Conservation (phyloP, 164 flowering plant species). For the Protea cynaroides region DNA sequence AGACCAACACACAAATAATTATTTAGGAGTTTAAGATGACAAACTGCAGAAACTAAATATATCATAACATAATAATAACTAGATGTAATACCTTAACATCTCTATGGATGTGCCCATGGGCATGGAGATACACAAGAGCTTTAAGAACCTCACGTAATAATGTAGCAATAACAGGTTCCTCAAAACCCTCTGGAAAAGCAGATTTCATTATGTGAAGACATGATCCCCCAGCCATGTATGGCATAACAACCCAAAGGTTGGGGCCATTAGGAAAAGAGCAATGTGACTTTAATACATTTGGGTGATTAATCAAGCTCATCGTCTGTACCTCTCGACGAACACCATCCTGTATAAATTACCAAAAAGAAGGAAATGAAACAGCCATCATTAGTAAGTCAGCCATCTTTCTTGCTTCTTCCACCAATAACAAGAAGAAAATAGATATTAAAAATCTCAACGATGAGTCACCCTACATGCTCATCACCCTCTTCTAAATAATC, state of each 20-base stretch:
- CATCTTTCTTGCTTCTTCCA: neutral
- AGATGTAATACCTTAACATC: constrained; percentile 79
- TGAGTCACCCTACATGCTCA: too few relatives aligned
- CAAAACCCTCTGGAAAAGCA: constrained; percentile 79
- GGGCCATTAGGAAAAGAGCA: constrained; percentile 63
- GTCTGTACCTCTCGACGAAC: constrained; percentile 82
- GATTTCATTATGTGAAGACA: constrained; percentile 92
- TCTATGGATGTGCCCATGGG: constrained; percentile 91
- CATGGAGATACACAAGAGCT: constrained; percentile 93
- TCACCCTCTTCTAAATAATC: too few relatives aligned
- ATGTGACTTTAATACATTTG: constrained; percentile 68
- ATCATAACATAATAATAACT: constrained; percentile 6
- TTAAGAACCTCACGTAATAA: constrained; percentile 68
- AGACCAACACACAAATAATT: neutral
- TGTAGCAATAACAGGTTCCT: constrained; percentile 87
- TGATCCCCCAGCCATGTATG: constrained; percentile 95
- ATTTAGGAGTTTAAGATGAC: neutral
- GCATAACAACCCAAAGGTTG: constrained; percentile 60
- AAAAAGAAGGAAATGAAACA: neutral
- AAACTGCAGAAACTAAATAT: neutral
- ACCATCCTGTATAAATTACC: constrained; percentile 47
- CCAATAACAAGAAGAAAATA: neutral
- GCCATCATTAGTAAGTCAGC: neutral
- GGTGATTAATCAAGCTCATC: constrained; percentile 75
- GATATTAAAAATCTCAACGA: neutral